Conservation (phyloP, 2,329 filamentous ascomycete genomes). For the Rutstroemia sp. region DNA sequence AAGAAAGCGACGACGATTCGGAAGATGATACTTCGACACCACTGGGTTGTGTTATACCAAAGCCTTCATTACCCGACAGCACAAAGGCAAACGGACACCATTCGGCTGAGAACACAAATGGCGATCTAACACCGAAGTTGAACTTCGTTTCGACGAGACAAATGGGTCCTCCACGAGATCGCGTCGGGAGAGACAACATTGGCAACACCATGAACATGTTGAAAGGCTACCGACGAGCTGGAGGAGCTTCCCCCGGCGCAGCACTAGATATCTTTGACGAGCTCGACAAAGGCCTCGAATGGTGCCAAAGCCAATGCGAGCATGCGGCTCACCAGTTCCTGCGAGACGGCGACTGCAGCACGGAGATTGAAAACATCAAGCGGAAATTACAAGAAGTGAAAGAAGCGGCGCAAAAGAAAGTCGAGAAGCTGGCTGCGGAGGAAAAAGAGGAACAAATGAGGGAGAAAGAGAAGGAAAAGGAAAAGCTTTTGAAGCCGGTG, state of each 20-base stretch:
- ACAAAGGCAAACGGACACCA: background rate
- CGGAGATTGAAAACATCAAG: constrained; percentile 62
- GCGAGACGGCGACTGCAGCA: constrained; percentile 77
- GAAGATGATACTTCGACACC: constrained; percentile 8
- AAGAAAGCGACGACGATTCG: constrained; percentile 35
- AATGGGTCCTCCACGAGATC: constrained; percentile 30
- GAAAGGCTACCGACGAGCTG: constrained; percentile 19
- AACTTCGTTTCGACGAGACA: constrained; percentile 34
- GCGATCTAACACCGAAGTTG: constrained; percentile 24
- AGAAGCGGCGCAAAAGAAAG: constrained; percentile 32
- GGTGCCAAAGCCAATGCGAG: constrained; percentile 75
- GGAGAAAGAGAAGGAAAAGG: constrained; percentile 9
- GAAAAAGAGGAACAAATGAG: constrained; percentile 34
- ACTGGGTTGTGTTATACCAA: background rate
- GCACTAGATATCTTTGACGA: constrained; percentile 55
- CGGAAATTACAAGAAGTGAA: constrained; percentile 42
- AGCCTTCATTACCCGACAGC: background rate
- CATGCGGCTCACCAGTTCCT: constrained; percentile 82
- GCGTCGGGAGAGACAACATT: constrained; percentile 14
- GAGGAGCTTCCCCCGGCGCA: constrained; percentile 13
- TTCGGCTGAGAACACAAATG: constrained; percentile 9
- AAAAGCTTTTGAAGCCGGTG: background rate
- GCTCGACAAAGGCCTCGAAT: constrained; percentile 71
- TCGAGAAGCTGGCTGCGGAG: constrained; percentile 19
- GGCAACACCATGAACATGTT: constrained; percentile 19